phyloP scores from a whole-genome alignment of 2,329 filamentous ascomycete genomes.

The Penicillium sp. region DNA sequence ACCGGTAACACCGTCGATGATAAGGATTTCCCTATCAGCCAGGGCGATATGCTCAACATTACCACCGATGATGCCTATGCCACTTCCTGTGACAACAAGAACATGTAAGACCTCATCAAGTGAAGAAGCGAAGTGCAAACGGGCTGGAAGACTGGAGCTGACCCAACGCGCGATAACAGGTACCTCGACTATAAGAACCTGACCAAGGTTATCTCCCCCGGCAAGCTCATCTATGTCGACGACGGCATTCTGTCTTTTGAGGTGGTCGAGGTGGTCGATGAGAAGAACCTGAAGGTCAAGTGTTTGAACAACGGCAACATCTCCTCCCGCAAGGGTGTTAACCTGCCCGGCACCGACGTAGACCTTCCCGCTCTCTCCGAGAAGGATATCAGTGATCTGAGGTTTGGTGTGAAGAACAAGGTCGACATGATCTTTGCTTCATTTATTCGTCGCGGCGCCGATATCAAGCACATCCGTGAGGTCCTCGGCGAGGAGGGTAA shows the following conservation, averaged over 20 bases:
- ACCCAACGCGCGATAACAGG: conserved; percentile 49
- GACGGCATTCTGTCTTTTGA: conserved; percentile 97
- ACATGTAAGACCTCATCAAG: conserved; percentile 70
- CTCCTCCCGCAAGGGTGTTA: conserved; percentile 98
- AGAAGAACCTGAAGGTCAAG: conserved; percentile 81
- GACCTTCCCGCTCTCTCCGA: conserved; percentile 96
- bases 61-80: conserved; percentile 95
- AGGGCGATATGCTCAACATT: conserved; percentile 85
- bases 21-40: conserved; percentile 76
- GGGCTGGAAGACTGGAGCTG: conserved; percentile 7
- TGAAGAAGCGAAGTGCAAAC: neutral
- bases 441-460: conserved; percentile 91
- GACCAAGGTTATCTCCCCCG: conserved; percentile 90
- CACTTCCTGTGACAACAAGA: conserved; percentile 78
- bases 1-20: conserved; percentile 73
- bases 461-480: conserved; percentile 88
- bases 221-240: conserved; percentile 96
- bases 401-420: conserved; percentile 96
- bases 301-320: conserved; percentile 98
- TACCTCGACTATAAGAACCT: conserved; percentile 99
- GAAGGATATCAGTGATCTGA: conserved; percentile 94
- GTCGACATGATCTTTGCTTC: conserved; percentile 99
- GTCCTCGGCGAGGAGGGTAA: conserved; percentile 89
- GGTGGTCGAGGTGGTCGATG: conserved; percentile 82
- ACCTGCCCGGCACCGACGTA: conserved; percentile 97